A percentile compares a stretch with the other conserved stretches of the same genome.
These are phyloP conservation scores for Apiospora koreana DNA, from an alignment of 2,329 filamentous ascomycete genomes.

Conservation along the genomic window DNA sequence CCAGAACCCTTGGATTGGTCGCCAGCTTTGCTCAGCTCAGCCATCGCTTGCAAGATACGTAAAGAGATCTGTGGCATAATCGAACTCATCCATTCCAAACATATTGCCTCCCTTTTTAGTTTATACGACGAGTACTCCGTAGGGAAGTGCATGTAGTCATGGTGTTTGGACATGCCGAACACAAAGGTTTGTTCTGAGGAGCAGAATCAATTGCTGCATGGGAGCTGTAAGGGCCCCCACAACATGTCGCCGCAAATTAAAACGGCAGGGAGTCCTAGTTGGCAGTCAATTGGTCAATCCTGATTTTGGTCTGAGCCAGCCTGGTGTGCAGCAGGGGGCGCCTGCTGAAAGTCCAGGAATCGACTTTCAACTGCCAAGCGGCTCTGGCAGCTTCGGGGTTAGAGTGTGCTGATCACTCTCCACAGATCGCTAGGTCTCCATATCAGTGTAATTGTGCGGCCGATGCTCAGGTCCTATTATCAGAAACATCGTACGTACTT, in stretches of 20 bases:
- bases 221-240: conserved; percentile 13
- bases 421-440: conserved; percentile 11
- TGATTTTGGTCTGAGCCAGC: conserved; percentile 11
- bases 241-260: conserved; percentile 7
- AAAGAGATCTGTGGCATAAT: background rate
- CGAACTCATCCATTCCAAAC: background rate
- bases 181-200: background rate
- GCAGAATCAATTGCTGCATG: background rate
- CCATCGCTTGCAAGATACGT: background rate
- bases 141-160: too few relatives aligned
- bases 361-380: background rate
- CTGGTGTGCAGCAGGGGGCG: conserved; percentile 5
- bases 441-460: background rate
- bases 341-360: background rate
- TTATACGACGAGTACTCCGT: too few relatives aligned
- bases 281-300: conserved; percentile 13
- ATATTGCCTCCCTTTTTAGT: background rate
- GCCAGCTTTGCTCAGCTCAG: background rate
- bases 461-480: background rate
- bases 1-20: background rate
- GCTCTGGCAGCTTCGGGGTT: background rate
- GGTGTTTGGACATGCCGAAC: too few relatives aligned
- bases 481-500: background rate
- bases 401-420: conserved; percentile 6
- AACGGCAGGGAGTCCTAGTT: background rate